Conservation (phyloP, 148 eudicot genomes). For the Nyssa sinensis region DNA sequence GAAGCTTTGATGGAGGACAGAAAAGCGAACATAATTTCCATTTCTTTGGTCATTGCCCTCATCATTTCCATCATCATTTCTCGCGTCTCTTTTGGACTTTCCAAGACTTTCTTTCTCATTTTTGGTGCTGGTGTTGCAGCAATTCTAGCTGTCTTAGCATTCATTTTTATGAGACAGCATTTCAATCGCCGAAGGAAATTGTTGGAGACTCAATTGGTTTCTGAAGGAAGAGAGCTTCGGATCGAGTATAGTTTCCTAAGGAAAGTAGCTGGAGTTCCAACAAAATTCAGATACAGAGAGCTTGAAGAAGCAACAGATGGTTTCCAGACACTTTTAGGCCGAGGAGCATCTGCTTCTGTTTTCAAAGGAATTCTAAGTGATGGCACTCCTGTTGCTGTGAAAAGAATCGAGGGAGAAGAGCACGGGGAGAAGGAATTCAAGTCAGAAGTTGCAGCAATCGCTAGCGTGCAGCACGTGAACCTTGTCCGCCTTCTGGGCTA, state of each 20-base stretch:
- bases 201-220: constrained; percentile 25
- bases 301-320: constrained; percentile 76
- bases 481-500: constrained; percentile 69
- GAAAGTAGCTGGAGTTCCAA: constrained; percentile 81
- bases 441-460: constrained; percentile 77
- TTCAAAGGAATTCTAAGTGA: constrained; percentile 65
- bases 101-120: constrained; percentile 48
- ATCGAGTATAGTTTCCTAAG: constrained; percentile 66
- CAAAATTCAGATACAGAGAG: constrained; percentile 53
- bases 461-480: constrained; percentile 69
- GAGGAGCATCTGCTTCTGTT: constrained; percentile 70
- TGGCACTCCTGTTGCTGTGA: constrained; percentile 73
- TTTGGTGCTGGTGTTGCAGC: constrained; percentile 41
- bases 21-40: constrained; percentile 44
- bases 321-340: constrained; percentile 52
- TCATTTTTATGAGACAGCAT: constrained; percentile 28
- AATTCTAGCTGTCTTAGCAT: constrained; percentile 39
- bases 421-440: constrained; percentile 64
- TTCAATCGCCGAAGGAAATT: constrained; percentile 19
- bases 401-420: constrained; percentile 60
- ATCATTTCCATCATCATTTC: constrained; percentile 43
- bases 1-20: constrained; percentile 56
- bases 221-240: constrained; percentile 44
- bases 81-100: constrained; percentile 39
- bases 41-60: constrained; percentile 30